Evolutionary conservation across 352 stramenopile species (phyloP).

Genomic region (Phytophthora ohioensis): DNA sequence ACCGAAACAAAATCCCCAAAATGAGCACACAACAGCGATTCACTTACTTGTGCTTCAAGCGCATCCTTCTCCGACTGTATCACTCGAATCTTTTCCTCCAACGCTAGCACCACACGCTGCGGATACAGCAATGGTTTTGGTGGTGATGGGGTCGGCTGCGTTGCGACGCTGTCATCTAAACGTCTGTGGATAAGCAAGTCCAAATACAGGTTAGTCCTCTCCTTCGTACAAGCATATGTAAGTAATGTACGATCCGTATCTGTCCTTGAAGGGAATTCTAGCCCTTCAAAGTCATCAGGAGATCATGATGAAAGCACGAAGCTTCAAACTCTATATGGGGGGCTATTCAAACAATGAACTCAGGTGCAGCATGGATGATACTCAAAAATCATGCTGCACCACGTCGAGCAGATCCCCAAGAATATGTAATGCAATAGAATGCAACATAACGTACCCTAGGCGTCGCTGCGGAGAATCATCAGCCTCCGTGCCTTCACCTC

Average conservation of each 20-base stretch:
- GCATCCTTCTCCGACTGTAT: conserved; percentile 49
- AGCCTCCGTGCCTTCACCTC: conserved; percentile 56
- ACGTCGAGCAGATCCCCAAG: conserved; percentile 27
- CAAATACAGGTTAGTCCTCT: conserved; percentile 6
- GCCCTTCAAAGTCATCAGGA: conserved; percentile 89
- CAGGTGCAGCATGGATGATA: conserved; percentile 9
- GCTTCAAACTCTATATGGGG: conserved; percentile 36
- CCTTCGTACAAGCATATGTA: neutral
- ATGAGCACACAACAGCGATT: neutral
- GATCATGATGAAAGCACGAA: conserved; percentile 41
- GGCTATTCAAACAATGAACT: conserved; percentile 26
- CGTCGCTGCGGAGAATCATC: conserved; percentile 64
- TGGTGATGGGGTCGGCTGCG: conserved; percentile 37
- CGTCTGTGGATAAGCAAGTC: conserved; percentile 22
- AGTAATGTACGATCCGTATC: conserved; percentile 86
- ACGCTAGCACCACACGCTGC: conserved; percentile 49
- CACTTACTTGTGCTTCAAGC: conserved; percentile 48
- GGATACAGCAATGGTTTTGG: conserved; percentile 45
- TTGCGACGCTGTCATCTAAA: conserved; percentile 41
- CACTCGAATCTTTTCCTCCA: conserved; percentile 52
- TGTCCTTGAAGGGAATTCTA: conserved; percentile 92
- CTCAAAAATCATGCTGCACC: conserved; percentile 18
- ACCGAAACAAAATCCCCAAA: neutral
- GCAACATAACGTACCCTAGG: conserved; percentile 49
- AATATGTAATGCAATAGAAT: conserved; percentile 19